Conservation (phyloP, 2,329 filamentous ascomycete genomes). For the Cytospora paraplurivora region DNA sequence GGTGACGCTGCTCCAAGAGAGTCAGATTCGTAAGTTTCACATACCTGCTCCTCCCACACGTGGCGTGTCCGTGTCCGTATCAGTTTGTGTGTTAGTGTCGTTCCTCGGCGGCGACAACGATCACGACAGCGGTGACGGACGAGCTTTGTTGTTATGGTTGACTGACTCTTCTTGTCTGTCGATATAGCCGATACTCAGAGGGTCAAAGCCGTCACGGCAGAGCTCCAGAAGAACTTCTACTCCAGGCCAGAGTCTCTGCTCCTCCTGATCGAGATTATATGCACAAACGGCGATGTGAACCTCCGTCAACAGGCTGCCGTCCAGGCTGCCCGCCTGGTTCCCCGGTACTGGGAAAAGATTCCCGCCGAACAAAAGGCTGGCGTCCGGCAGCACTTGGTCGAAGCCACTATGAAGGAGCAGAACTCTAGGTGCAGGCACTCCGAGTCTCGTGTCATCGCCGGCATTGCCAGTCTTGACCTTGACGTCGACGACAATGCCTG, state of each 20-base stretch:
- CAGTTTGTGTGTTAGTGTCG: constrained; percentile 18
- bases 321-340: constrained; percentile 79
- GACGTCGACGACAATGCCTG: constrained; percentile 73
- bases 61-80: constrained; percentile 24
- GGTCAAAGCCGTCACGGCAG: constrained; percentile 86
- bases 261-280: constrained; percentile 84
- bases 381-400: constrained; percentile 79
- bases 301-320: constrained; percentile 90
- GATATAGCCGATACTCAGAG: constrained; percentile 78
- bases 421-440: constrained; percentile 79
- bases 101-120: not conserved
- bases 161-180: constrained; percentile 35
- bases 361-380: constrained; percentile 74
- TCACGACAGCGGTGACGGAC: too few species aligned
- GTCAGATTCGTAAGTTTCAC: constrained; percentile 74
- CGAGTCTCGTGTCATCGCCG: constrained; percentile 82
- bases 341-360: constrained; percentile 82
- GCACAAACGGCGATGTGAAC: constrained; percentile 70
- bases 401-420: constrained; percentile 80
- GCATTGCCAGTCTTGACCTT: constrained; percentile 83
- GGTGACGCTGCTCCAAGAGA: constrained; percentile 81
- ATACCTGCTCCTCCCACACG: constrained; percentile 21
- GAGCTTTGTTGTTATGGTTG: constrained; percentile 34
- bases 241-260: constrained; percentile 80
- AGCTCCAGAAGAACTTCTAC: constrained; percentile 93